Conservation (phyloP, 371 early-diverging fungal species). For the Mucor saturninus region DNA sequence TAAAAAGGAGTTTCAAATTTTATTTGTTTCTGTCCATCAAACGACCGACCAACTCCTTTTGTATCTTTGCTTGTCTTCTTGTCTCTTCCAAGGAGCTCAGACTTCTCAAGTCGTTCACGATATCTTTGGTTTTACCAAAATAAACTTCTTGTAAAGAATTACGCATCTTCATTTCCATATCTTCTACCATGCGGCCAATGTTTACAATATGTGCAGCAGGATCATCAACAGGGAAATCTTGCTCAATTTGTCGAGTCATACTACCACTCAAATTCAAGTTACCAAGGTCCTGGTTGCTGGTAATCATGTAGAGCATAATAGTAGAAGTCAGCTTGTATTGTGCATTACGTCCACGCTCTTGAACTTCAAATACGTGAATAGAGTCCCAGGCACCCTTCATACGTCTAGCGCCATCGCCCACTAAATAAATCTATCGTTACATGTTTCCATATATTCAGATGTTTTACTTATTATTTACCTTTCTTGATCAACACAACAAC, state of each 20-base stretch:
- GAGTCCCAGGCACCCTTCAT: constrained; percentile 98
- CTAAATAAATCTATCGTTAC: constrained; percentile 33
- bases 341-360: constrained; percentile 82
- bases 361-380: constrained; percentile 95
- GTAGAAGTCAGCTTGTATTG: constrained; percentile 95
- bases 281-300: constrained; percentile 69
- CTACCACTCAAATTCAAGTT: constrained; percentile 89
- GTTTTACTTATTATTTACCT: constrained; percentile 53
- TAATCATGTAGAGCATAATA: constrained; percentile 90
- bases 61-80: constrained; percentile 69
- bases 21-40: constrained; percentile 56
- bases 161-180: constrained; percentile 96
- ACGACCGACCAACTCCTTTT: constrained; percentile 74
- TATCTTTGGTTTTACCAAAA: constrained; percentile 96
- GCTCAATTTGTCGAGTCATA: constrained; percentile 93
- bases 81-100: constrained; percentile 73
- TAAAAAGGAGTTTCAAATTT: constrained; percentile 4
- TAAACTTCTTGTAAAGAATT: constrained; percentile 94
- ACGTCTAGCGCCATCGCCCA: constrained; percentile 66
- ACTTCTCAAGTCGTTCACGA: constrained; percentile 91
- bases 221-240: constrained; percentile 81
- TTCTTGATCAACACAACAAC: constrained; percentile 95
- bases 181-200: constrained; percentile 96
- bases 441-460: background rate
- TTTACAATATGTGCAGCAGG: constrained; percentile 85